A percentile compares a stretch with the other conserved stretches of the same genome.
Conservation (phyloP, 2,329 filamentous ascomycete genomes). For the Tolypocladium ovalisporum region DNA sequence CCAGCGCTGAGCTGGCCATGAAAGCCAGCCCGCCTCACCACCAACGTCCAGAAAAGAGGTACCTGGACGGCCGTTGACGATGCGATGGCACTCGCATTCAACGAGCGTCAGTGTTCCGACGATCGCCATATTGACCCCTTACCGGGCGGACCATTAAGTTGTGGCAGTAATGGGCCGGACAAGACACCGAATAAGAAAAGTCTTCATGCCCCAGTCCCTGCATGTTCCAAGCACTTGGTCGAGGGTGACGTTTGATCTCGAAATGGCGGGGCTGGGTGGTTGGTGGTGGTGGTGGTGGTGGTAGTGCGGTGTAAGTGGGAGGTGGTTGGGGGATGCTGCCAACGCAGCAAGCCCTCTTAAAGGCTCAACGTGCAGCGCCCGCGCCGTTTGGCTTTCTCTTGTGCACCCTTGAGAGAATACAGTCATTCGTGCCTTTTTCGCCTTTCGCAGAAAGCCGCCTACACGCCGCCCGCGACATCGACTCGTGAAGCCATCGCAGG, state of each 20-base stretch:
- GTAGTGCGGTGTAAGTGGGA: conserved; percentile 18
- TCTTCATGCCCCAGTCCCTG: neutral
- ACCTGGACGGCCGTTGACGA: neutral
- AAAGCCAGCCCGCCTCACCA: neutral
- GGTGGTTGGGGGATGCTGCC: conserved; percentile 20
- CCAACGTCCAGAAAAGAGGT: neutral
- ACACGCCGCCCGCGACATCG: neutral
- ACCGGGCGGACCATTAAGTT: neutral
- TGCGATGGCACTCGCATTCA: neutral
- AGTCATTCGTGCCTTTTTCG: too few relatives aligned
- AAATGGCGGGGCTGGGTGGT: conserved; percentile 16
- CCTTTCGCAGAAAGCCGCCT: neutral
- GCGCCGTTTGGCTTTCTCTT: neutral
- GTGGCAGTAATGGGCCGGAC: neutral
- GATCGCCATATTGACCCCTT: neutral
- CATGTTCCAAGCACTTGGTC: neutral
- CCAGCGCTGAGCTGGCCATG: neutral
- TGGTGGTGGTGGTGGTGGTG: neutral
- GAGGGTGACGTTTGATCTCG: conserved; percentile 1
- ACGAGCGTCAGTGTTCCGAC: neutral
- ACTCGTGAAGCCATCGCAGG: neutral
- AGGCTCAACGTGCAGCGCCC: neutral
- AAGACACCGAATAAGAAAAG: neutral
- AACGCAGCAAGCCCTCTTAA: conserved; percentile 3
- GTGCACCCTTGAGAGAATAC: neutral